A percentile compares a stretch with the other conserved stretches of the same genome.
These are phyloP conservation scores for Lentinula guzmanii DNA, from an alignment of 768 basidiomycete genomes.

Conservation along the genomic window DNA sequence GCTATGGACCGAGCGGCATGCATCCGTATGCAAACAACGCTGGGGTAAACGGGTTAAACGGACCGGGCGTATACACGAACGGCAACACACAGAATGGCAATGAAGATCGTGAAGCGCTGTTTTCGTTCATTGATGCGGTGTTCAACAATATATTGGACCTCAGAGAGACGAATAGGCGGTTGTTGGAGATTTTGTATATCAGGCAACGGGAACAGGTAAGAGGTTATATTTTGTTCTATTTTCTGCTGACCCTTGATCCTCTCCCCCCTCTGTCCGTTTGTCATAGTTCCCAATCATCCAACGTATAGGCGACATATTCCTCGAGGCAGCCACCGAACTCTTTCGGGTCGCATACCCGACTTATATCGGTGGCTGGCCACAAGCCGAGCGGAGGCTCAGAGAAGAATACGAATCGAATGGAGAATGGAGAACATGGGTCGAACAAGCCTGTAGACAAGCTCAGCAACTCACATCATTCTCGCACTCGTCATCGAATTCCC, in stretches of 20 bases:
- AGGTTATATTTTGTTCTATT: not conserved
- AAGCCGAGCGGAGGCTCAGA: constrained; percentile 82
- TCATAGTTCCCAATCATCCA: constrained; percentile 63
- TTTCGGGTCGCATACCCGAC: constrained; percentile 83
- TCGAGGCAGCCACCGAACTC: constrained; percentile 72
- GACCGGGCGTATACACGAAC: not conserved
- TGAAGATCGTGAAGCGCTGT: constrained; percentile 33
- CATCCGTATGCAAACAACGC: not conserved
- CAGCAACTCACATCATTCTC: not conserved
- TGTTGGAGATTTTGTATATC: constrained; percentile 84
- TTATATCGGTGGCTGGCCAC: constrained; percentile 79
- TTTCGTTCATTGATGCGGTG: constrained; percentile 84
- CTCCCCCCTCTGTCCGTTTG: no score
- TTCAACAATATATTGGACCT: constrained; percentile 87
- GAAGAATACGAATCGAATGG: constrained; percentile 81
- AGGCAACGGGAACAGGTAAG: constrained; percentile 71
- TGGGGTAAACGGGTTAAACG: not conserved
- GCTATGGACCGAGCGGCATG: not conserved
- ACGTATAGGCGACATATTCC: constrained; percentile 83
- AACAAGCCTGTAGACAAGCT: constrained; percentile 19
- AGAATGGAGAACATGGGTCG: constrained; percentile 78
- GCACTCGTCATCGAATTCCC: not conserved
- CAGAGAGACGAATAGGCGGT: constrained; percentile 72
- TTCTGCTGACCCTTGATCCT: not conserved
- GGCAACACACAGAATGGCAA: not conserved